Evolutionary conservation across 2,329 filamentous ascomycete species (phyloP).

Genomic region (Alternaria sp.): DNA sequence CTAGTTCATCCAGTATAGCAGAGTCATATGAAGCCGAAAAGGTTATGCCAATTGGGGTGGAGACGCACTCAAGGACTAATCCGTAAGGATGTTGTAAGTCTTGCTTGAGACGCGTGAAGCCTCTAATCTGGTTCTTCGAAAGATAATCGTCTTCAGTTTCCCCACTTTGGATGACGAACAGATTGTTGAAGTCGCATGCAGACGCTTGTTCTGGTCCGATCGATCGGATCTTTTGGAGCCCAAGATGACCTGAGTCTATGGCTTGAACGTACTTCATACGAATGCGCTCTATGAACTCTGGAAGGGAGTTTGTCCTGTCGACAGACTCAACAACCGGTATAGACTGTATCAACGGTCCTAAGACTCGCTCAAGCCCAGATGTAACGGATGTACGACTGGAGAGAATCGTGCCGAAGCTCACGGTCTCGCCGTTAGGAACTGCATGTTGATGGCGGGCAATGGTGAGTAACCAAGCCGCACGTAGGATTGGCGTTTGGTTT

Average conservation of each 20-base stretch:
- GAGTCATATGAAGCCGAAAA: neutral
- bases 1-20: neutral
- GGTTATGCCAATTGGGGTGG: neutral
- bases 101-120: neutral
- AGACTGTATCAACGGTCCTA: neutral
- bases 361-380: neutral
- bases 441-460: neutral
- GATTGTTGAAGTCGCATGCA: neutral
- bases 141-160: neutral
- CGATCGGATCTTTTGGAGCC: neutral
- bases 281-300: neutral
- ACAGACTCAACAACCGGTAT: neutral
- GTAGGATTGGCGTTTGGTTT: neutral
- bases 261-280: neutral
- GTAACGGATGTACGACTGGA: neutral
- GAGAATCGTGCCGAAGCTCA: neutral
- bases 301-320: neutral
- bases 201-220: neutral
- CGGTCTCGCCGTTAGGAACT: neutral
- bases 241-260: neutral
- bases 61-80: neutral
- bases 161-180: neutral
- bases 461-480: neutral
- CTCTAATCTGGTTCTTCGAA: neutral
- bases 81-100: neutral